Base-by-base conservation (phyloP, 2,329 filamentous ascomycete species). In the Pezicula neosporulosa region DNA sequence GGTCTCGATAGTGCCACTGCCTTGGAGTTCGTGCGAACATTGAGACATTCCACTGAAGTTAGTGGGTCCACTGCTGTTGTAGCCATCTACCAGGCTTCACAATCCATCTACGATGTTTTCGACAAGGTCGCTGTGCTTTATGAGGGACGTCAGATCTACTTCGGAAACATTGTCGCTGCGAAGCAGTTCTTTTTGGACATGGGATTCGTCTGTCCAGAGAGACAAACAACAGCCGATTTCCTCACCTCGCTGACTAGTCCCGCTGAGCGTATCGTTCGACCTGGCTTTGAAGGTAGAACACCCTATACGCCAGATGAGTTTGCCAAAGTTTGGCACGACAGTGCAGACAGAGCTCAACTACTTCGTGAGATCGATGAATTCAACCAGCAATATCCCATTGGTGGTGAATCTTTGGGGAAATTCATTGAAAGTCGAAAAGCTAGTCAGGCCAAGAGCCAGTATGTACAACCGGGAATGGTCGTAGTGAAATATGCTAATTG, bases 1-100 rank as follows among this genome's bases (percentile, higher is more conserved):
- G 89, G 89, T 10, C 74, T 93, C 1, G 89, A 92, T 66, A 83
- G 85, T 0, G 83, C 83, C 7, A 90, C 85, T 0, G 88, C 88
- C 0, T 69, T 90, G 37, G 85, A 89, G 60, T 92, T 90, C 54
- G 84, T 87, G 5, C 77, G 86, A 57, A 80, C 82, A 13, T 70
- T 92, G 27, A 75, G 86, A 15, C 75, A 83, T 16, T 72, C 84
- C 0, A 84, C 86, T 0, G 83, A 89, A 56, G 77, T 89, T 57
- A 76, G 79, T 1, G 72, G 78, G 13, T 79, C 79, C 1, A 79
- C 86, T 0, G 82, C 83, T 1, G 72, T 80, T 1, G 83, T 91
- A 3, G 84, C 87, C 9, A 80, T 90, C 8, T 90, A 90, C 55
- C 87, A 91, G 62, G 86, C 87, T 6, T 81, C 81, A 16, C 83